Conservation (phyloP, 176 grass and related monocot species). For the Rhynchospora pubera region DNA sequence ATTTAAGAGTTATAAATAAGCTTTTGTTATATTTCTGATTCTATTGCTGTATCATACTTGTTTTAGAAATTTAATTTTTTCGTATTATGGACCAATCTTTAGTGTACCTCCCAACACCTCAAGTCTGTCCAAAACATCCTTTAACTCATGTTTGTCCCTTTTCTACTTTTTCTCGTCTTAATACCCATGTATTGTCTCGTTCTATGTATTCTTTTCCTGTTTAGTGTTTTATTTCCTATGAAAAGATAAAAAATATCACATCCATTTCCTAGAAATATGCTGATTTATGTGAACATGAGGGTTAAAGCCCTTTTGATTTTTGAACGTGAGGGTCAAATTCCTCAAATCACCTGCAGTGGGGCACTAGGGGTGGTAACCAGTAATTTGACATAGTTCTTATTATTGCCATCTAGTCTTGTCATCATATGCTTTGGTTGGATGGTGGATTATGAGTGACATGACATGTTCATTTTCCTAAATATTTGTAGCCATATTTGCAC, state of each 20-base stretch:
- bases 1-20: not conserved
- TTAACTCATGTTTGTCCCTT: not conserved
- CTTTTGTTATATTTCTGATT: not conserved
- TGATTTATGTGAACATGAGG: not conserved
- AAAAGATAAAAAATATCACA: not conserved
- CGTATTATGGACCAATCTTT: not conserved
- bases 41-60: not conserved
- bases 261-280: not conserved
- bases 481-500: conserved; percentile 67
- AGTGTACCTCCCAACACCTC: not conserved
- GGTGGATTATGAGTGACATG: not conserved
- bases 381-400: not conserved
- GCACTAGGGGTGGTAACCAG: not conserved
- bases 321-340: too few species aligned
- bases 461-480: not conserved
- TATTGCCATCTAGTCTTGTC: not conserved
- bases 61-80: not conserved
- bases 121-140: not conserved
- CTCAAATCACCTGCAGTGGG: too few species aligned
- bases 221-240: not conserved
- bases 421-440: not conserved
- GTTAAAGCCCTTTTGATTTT: too few species aligned
- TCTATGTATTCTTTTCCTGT: not conserved
- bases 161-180: not conserved
- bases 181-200: not conserved